Base-by-base conservation (phyloP, 768 basidiomycete species). In the Amanita molliuscula region DNA sequence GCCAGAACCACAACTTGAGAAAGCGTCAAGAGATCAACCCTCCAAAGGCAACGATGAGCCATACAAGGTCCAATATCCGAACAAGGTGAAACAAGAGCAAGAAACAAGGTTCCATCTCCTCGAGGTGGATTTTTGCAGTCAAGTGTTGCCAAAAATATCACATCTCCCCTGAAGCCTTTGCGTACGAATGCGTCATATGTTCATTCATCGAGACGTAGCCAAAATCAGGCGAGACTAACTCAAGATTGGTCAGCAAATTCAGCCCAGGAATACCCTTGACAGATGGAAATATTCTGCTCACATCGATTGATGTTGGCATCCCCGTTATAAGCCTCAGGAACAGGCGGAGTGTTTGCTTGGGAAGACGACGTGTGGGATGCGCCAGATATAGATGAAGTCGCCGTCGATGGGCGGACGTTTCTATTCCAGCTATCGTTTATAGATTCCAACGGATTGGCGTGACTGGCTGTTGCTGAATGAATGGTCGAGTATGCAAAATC, bases 121-220 rank as follows among this genome's bases (percentile, higher is more conserved):
- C 52, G 35, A 42, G 46, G 34, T 48, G n/a, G 16, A 20, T 21
- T 35, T 46, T 46, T 21, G 28, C 11, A 46, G 44, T 35, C 8
- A 16, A 10, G 13, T 31, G 31, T 23, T 33, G 21, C n/a, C 18
- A 57, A 50, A 61, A 62, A 29, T 49, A 10, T 54, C 34, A 80
- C 59, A 75, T 72, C 58, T 76, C 79, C 55, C 72, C 72, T 38
- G 72, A 59, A 53, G 72, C 64, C 59, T 83, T 82, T 68, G 68
- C 74, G 72, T 81, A 82, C 58, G 78, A 74, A 57, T 74, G 72
- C 47, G 79, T 75, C 50, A 86, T 65, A 60, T 87, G 82, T 63
- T 86, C 85, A 65, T 81, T 85, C 83, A 88, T 83, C 59, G 76
- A 73, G 61, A 88, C 84, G 69, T 79, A 88, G 53, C 83, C 87